Conservation (phyloP, 2,329 filamentous ascomycete species). For the Hymenoscyphus repandus region DNA sequence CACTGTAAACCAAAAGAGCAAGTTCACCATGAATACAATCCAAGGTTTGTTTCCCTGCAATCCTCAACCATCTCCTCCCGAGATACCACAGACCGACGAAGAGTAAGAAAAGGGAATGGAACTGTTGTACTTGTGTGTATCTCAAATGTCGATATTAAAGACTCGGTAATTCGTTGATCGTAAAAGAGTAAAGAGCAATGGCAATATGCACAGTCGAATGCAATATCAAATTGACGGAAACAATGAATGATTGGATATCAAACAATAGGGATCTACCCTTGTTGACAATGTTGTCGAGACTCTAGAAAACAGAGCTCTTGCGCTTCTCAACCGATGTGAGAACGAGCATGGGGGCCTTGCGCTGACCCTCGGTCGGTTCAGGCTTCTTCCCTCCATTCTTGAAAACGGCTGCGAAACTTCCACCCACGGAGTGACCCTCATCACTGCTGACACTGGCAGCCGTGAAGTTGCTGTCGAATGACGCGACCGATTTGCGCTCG, state of each 20-base stretch:
- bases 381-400: conserved; percentile 55
- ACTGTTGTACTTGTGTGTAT: conserved; percentile 21
- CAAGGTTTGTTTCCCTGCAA: conserved; percentile 13
- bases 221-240: conserved; percentile 34
- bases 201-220: conserved; percentile 34
- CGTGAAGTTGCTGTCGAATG: conserved; percentile 44
- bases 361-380: conserved; percentile 56
- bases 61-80: conserved; percentile 1
- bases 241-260: conserved; percentile 29
- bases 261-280: conserved; percentile 31
- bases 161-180: conserved; percentile 28
- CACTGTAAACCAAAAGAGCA: conserved; percentile 10
- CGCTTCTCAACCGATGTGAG: conserved; percentile 88
- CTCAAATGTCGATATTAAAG: conserved; percentile 20
- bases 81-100: conserved; percentile 6
- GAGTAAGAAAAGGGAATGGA: conserved; percentile 14
- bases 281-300: conserved; percentile 18
- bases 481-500: conserved; percentile 44
- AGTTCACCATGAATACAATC: conserved; percentile 22
- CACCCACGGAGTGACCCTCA: conserved; percentile 48
- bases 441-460: conserved; percentile 63
- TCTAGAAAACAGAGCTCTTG: conserved; percentile 61
- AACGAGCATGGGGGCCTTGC: conserved; percentile 81
- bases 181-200: conserved; percentile 25
- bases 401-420: conserved; percentile 63